phyloP scores from a whole-genome alignment of 805 yeast species.

The Teunomyces barrocoloradensis region DNA sequence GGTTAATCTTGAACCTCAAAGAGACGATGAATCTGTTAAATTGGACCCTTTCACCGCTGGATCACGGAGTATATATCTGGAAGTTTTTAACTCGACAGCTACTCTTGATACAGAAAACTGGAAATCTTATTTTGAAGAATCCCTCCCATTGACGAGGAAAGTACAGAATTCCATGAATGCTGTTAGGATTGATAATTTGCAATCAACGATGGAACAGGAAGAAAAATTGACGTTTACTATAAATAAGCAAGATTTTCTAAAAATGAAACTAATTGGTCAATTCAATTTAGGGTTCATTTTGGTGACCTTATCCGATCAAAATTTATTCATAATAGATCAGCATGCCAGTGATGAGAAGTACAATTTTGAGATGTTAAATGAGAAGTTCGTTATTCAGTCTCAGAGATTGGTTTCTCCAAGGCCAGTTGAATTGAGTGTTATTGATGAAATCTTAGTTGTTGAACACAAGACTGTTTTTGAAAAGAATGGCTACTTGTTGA shows the following conservation, averaged over 20 bases:
- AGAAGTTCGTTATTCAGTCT: conserved; percentile 49
- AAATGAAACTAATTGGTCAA: conserved; percentile 86
- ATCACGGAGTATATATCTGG: neutral
- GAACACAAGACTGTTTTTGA: conserved; percentile 58
- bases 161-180: neutral
- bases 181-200: conserved; percentile 38
- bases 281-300: conserved; percentile 94
- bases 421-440: conserved; percentile 66
- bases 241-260: conserved; percentile 65
- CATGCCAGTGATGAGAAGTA: conserved; percentile 97
- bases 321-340: conserved; percentile 88
- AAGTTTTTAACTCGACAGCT: neutral
- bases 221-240: conserved; percentile 57
- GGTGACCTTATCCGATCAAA: conserved; percentile 53
- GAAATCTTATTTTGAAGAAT: neutral
- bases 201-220: conserved; percentile 53
- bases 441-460: conserved; percentile 72
- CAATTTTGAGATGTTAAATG: conserved; percentile 73
- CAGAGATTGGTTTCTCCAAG: conserved; percentile 64
- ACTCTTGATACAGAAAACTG: neutral
- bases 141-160: neutral
- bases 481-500: conserved; percentile 71
- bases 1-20: neutral
- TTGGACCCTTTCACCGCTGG: neutral
- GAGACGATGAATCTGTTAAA: neutral